Evolutionary conservation across 2,329 filamentous ascomycete genomes (phyloP), one percentile per base, ranked within the genome.

Genomic region (Bipolaris oryzae): DNA sequence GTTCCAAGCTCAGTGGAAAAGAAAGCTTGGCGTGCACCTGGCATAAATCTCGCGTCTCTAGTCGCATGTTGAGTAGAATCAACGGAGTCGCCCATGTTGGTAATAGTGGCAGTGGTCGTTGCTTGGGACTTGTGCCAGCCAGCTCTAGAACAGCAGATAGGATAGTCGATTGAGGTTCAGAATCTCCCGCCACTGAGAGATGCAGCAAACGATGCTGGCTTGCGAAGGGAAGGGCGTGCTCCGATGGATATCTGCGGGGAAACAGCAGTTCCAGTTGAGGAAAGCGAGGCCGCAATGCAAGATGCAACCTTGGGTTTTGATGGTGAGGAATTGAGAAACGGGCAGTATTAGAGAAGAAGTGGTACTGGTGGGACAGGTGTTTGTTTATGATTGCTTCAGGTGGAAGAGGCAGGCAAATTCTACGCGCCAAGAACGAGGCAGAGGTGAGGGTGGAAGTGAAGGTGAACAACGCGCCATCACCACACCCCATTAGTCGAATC

Each of bases 1-100:
- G 45, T 54, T 41, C 72, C 62, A 28, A 69, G 57, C 38, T 66
- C 59, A 10, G 72, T 76, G 23, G 72, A 74, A 63, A 74, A 73
- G 53, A 72, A 57, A 23, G 69, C 69, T 28, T 50, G 48, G 15
- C 61, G 57, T 23, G 21, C 35, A 23, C 50, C 45, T 7, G 57
- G 60, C 5, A n/a, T 31, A 25, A 58, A 60, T 16, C 55, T 51
- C 41, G 51, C 20, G 37, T 44, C 46, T 38, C 47, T 44, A 37
- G 49, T 46, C 20, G 46, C 44, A 51, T 41, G 21, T 15, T 49
- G 53, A 34, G 31, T 16, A 13, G 46, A 25, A 28, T 45, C 41
- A 34, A 49, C 53, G 7, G 61, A 54, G 28, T 62, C 58, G 1
- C 65, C 59, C 44, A 54, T 57, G 10, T 37, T 31, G 41, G 57